Evolutionary conservation across 306 rosid species (phyloP).

Genomic region (Ceratonia siliqua): DNA sequence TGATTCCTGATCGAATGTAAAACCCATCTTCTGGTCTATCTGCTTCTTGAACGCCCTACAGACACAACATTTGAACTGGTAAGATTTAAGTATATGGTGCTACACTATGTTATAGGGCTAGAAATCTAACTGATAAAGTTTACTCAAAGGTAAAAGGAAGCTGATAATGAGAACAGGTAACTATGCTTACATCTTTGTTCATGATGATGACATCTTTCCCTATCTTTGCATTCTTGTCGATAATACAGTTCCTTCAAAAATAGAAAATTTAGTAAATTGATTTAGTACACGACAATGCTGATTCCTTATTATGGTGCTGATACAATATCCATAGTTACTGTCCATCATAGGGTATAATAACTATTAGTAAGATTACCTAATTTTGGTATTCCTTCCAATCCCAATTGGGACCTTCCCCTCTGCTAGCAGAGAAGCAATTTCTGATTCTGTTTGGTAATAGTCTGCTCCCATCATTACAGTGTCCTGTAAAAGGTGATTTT

Average conservation of each 20-base stretch:
- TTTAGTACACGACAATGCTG: background rate
- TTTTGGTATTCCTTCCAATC: slow-evolving; percentile 85
- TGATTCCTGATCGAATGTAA: slow-evolving; percentile 83
- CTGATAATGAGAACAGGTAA: slow-evolving; percentile 7
- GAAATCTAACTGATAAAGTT: background rate
- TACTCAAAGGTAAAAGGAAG: background rate
- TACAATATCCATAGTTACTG: background rate
- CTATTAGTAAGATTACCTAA: slow-evolving; percentile 48
- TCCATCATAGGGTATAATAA: background rate
- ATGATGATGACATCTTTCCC: slow-evolving; percentile 72
- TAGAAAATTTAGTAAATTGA: slow-evolving; percentile 1
- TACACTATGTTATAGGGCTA: background rate
- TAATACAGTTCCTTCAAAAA: slow-evolving; percentile 71
- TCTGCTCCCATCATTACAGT: slow-evolving; percentile 97
- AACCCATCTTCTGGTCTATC: slow-evolving; percentile 84
- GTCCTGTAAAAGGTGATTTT: slow-evolving; percentile 49
- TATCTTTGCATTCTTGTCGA: slow-evolving; percentile 85
- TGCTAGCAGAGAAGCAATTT: slow-evolving; percentile 80
- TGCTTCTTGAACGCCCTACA: slow-evolving; percentile 83
- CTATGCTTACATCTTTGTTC: slow-evolving; percentile 74
- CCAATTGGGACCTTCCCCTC: slow-evolving; percentile 88
- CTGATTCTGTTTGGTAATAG: slow-evolving; percentile 87
- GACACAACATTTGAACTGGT: slow-evolving; percentile 13
- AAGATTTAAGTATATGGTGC: background rate
- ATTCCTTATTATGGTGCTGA: background rate